Evolutionary conservation across 495 filamentous ascomycete species (phyloP).

Genomic region (Xylaria venustula): DNA sequence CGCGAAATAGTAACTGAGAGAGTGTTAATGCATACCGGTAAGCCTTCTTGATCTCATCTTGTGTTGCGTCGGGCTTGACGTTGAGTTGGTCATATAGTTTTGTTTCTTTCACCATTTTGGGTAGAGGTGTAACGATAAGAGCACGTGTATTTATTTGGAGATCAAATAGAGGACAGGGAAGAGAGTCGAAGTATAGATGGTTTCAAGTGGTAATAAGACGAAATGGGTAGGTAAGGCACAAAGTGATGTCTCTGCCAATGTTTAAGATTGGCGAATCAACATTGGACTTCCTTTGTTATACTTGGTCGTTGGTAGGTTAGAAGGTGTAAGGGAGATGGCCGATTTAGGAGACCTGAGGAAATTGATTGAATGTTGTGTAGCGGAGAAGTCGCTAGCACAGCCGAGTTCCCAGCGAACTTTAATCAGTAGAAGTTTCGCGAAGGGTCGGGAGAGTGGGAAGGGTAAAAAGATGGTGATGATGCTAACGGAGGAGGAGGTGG

Average conservation of each 20-base stretch:
- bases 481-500: not conserved
- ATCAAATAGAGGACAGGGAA: too few relatives aligned
- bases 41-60: constrained; percentile 97
- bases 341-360: not conserved
- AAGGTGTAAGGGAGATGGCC: not conserved
- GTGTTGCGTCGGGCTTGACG: constrained; percentile 73
- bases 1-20: not conserved
- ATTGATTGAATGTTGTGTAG: not conserved
- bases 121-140: not conserved
- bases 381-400: not conserved
- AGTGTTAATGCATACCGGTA: constrained; percentile 64
- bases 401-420: not conserved
- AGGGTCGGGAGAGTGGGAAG: not conserved
- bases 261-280: constrained; percentile 8
- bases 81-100: constrained; percentile 79
- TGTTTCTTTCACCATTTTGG: constrained; percentile 81
- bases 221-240: not conserved
- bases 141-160: not conserved
- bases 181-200: too few relatives aligned
- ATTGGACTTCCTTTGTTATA: not conserved
- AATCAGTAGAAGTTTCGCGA: constrained; percentile 12
- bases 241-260: not conserved
- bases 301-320: not conserved
- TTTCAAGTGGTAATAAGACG: not conserved
- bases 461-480: not conserved